Percentiles rank a stretch among this genome's conserved stretches.
These are phyloP conservation scores for Nitzschia sp. DNA, from an alignment of 108 stramenopile genomes.

Conservation along the genomic window DNA sequence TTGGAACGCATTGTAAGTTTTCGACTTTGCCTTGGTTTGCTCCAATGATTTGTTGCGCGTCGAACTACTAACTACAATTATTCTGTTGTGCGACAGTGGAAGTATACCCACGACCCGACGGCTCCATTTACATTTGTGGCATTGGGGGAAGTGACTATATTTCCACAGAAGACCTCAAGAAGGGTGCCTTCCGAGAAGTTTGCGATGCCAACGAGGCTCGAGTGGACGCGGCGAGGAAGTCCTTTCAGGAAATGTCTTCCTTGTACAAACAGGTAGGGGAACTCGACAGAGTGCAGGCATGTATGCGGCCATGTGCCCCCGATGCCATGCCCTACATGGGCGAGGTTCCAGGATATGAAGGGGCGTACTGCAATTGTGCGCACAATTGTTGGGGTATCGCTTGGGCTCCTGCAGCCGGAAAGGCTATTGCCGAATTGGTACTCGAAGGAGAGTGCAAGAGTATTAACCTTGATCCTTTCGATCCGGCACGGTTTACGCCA, in stretches of 20 bases:
- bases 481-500: slow-evolving; percentile 44
- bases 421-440: slow-evolving; percentile 74
- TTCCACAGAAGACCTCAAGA: slow-evolving; percentile 48
- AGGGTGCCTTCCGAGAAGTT: slow-evolving; percentile 41
- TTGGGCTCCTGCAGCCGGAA: slow-evolving; percentile 80
- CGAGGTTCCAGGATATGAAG: slow-evolving; percentile 37
- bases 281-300: slow-evolving; percentile 49
- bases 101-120: slow-evolving; percentile 62
- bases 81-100: slow-evolving; percentile 26
- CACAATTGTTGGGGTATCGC: slow-evolving; percentile 93
- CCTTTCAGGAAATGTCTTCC: slow-evolving; percentile 37
- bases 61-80: too few species aligned
- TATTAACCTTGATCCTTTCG: slow-evolving; percentile 36
- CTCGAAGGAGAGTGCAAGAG: slow-evolving; percentile 45
- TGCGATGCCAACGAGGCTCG: slow-evolving; percentile 31
- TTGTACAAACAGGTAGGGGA: slow-evolving; percentile 60
- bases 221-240: slow-evolving; percentile 16
- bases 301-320: slow-evolving; percentile 53
- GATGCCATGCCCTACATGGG: slow-evolving; percentile 91
- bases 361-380: slow-evolving; percentile 72
- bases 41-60: too few species aligned
- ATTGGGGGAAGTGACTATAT: slow-evolving; percentile 46
- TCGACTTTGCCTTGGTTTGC: too few species aligned
- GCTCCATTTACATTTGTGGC: slow-evolving; percentile 51
- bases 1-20: slow-evolving; percentile 81